Evolutionary conservation across 2,329 filamentous ascomycete genomes (phyloP), one percentile per base, ranked within the genome.

Genomic region (Ciborinia camelliae): DNA sequence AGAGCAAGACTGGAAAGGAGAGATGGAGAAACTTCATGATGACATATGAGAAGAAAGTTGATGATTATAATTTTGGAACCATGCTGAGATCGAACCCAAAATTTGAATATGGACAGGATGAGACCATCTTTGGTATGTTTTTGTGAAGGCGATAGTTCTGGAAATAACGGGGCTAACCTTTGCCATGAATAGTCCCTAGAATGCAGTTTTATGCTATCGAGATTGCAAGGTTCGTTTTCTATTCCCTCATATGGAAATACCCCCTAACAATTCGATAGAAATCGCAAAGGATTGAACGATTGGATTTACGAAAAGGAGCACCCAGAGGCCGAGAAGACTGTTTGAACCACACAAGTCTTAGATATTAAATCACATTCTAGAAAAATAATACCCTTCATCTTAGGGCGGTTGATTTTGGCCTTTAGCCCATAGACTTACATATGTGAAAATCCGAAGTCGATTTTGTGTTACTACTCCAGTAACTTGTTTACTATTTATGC

Each of bases 21-120:
- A 85, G 85, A 76, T 99, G 95, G 95, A 87, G 95, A 73, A 90
- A 90, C 70, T 99, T 97, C 80, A 90, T 97, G 85, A 93, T 90
- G 83, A 81, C 84, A 68, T 99, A 97, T 77, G 92, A 98, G 80
- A 93, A 96, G 79, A 94, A 86, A 79, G 82, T 99, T n/a, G 90
- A 95, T 69, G 96, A 99, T 79, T 99, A 88, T 83, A 99, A 97
- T 82, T 99, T 97, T 78, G 95, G 95, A 64, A 97, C 95, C 41
- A 93, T 99, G 84, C 77, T 99, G 72, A 87, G 95, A 65, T 84
- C 86, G 65, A 90, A 85, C 74, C 84, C 92, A 45, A 91, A 90
- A 72, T 86, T 78, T 62, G 94, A 97, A 78, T 98, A 99, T 76
- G 91, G 89, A 62, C 83, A 96, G 79, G 82, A 96, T 64, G 91